These are phyloP conservation scores for Haplosporangium gracile DNA, from an alignment of 192 early-diverging fungal species.

Conservation along the genomic window DNA sequence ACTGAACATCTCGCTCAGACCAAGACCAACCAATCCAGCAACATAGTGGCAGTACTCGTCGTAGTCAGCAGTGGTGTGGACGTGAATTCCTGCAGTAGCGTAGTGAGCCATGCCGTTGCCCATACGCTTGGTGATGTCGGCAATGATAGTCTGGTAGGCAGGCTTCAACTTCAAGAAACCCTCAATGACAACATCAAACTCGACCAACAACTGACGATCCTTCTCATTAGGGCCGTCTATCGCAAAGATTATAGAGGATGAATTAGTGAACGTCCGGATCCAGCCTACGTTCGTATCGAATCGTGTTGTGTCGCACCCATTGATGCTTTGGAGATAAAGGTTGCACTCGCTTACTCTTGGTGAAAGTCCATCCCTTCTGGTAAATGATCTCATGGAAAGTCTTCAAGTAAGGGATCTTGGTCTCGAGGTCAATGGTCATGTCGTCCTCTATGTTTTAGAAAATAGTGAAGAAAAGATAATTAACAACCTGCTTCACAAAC, in stretches of 20 bases:
- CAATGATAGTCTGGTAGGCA: slow-evolving; percentile 89
- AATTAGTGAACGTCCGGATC: background rate
- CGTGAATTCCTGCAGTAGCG: slow-evolving; percentile 66
- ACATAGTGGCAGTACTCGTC: slow-evolving; percentile 99
- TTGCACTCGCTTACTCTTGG: slow-evolving; percentile 67
- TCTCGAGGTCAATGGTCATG: slow-evolving; percentile 87
- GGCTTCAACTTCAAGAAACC: slow-evolving; percentile 86
- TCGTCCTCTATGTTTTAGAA: slow-evolving; percentile 81
- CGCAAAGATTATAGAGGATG: background rate
- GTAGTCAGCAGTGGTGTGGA: slow-evolving; percentile 88
- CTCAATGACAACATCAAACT: slow-evolving; percentile 90
- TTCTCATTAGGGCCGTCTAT: slow-evolving; percentile 92
- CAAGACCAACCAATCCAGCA: slow-evolving; percentile 95
- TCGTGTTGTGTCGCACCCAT: background rate
- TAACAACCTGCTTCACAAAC: background rate
- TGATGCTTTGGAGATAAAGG: background rate
- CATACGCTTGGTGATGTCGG: slow-evolving; percentile 93
- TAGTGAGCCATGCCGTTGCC: slow-evolving; percentile 97
- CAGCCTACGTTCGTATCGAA: background rate
- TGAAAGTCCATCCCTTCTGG: slow-evolving; percentile 84
- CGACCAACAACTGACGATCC: slow-evolving; percentile 90
- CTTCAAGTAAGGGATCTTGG: slow-evolving; percentile 83
- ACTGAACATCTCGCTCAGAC: slow-evolving; percentile 91
- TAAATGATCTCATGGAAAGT: slow-evolving; percentile 86
- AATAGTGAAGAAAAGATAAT: background rate